Percentiles rank a stretch among this genome's conserved stretches.
These are phyloP conservation scores for Hirsutella rhossiliensis DNA, from an alignment of 2,329 filamentous ascomycete species.

Conservation along the genomic window DNA sequence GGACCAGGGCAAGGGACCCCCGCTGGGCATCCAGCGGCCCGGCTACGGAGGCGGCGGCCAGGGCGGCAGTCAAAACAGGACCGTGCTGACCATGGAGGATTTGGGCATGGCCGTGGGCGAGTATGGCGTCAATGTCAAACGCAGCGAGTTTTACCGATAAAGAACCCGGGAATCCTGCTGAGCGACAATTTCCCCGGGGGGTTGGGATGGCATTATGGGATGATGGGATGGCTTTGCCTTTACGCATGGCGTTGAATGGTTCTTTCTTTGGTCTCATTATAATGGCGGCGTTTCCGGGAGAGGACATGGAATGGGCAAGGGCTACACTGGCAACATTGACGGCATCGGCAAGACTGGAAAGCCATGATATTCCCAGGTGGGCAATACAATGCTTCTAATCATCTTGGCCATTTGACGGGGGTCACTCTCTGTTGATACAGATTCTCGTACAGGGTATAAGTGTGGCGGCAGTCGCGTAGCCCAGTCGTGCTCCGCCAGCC, in stretches of 20 bases:
- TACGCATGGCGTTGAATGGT: slow-evolving; percentile 3
- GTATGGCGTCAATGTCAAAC: slow-evolving; percentile 95
- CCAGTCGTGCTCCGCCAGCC: neutral
- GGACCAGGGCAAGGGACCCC: slow-evolving; percentile 25
- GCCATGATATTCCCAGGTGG: neutral
- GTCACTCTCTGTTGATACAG: neutral
- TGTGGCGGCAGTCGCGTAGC: neutral
- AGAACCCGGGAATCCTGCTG: too few species aligned
- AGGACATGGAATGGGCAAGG: neutral
- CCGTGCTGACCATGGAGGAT: slow-evolving; percentile 97
- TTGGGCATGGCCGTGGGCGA: slow-evolving; percentile 95
- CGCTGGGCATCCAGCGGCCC: slow-evolving; percentile 62
- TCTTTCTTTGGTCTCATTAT: neutral
- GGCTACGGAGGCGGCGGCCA: slow-evolving; percentile 82
- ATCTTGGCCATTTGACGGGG: neutral
- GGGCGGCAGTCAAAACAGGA: slow-evolving; percentile 78
- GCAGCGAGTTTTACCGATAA: slow-evolving; percentile 89
- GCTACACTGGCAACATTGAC: neutral
- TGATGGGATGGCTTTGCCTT: neutral
- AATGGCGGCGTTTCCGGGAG: slow-evolving; percentile 1
- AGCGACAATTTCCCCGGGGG: neutral
- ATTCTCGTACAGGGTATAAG: neutral
- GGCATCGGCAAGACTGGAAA: neutral
- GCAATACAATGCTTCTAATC: neutral
- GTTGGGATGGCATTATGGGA: neutral